These are phyloP conservation scores for Wickerhamomyces ciferrii DNA, from an alignment of 805 yeast species.

Conservation along the genomic window DNA sequence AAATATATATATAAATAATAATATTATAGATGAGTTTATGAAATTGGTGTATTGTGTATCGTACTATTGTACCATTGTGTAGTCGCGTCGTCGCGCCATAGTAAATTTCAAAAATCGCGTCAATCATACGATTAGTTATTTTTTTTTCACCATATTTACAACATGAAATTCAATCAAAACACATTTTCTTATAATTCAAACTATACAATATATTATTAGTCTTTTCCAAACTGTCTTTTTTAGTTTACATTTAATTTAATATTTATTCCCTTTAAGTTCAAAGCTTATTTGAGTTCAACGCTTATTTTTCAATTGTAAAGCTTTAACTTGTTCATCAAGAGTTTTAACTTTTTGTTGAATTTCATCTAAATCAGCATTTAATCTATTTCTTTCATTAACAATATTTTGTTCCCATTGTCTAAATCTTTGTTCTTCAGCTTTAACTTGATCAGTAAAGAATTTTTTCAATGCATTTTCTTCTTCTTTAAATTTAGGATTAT, in stretches of 20 bases:
- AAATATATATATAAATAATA: slow-evolving; percentile 1
- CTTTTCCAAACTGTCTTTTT: too few relatives aligned
- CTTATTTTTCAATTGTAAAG: slow-evolving; percentile 45
- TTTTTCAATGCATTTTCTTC: slow-evolving; percentile 93
- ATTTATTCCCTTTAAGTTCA: too few relatives aligned
- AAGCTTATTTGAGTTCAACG: slow-evolving; percentile 25
- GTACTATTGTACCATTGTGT: too few relatives aligned
- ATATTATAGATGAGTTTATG: slow-evolving; percentile 1
- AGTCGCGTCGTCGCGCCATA: too few relatives aligned
- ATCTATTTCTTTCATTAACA: slow-evolving; percentile 88
- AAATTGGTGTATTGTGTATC: too few relatives aligned
- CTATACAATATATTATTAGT: too few relatives aligned
- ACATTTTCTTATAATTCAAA: too few relatives aligned
- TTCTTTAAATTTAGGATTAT: slow-evolving; percentile 91
- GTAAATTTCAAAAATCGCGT: too few relatives aligned
- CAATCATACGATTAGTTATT: too few relatives aligned
- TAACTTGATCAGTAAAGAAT: slow-evolving; percentile 89
- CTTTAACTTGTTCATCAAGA: slow-evolving; percentile 71
- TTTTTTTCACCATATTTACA: too few relatives aligned
- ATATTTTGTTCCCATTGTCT: slow-evolving; percentile 98
- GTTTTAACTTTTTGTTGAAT: slow-evolving; percentile 72
- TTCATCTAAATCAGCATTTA: slow-evolving; percentile 90
- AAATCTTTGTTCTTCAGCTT: slow-evolving; percentile 94
- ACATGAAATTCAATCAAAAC: background rate
- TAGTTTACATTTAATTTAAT: background rate